Percentiles rank a stretch among this genome's conserved stretches.
These are phyloP conservation scores for Breynia disticha DNA, from an alignment of 441 rosid species.

Conservation along the genomic window DNA sequence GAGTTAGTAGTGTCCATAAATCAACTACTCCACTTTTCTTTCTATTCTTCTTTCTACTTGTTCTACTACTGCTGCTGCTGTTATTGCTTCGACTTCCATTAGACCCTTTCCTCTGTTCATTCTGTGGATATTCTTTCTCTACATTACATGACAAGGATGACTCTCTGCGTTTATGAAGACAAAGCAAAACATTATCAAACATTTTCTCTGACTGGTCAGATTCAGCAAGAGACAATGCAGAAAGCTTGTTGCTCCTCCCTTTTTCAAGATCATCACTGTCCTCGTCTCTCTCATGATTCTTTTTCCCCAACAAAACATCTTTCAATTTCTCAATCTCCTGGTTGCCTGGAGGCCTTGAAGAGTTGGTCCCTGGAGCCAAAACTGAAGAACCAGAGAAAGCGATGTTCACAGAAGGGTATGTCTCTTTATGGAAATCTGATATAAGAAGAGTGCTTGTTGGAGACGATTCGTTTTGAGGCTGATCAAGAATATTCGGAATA, in stretches of 20 bases:
- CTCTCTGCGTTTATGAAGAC: no score
- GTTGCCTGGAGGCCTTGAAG: conserved; percentile 11
- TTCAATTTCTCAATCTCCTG: conserved; percentile 5
- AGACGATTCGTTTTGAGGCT: neutral
- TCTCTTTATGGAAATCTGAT: conserved; percentile 13
- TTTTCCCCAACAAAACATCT: conserved; percentile 17
- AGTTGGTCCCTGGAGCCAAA: conserved; percentile 11
- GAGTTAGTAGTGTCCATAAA: conserved; percentile 30
- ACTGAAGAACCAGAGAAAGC: conserved; percentile 1
- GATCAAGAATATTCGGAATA: neutral
- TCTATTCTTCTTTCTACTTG: conserved; percentile 23
- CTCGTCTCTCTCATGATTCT: conserved; percentile 19
- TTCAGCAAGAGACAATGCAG: conserved; percentile 20
- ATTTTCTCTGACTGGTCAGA: conserved; percentile 25
- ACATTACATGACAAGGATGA: conserved; percentile 11
- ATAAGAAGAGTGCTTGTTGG: conserved; percentile 15
- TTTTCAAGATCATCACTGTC: conserved; percentile 18
- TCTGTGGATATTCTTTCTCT: conserved; percentile 6
- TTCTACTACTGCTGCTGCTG: conserved; percentile 5
- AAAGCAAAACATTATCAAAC: no score
- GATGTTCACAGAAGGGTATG: conserved; percentile 7
- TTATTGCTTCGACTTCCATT: conserved; percentile 8
- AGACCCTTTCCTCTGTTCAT: conserved; percentile 5
- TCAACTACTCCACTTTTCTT: conserved; percentile 27
- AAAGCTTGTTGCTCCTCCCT: conserved; percentile 32